Conservation (phyloP, 306 rosid genomes). For the Prunus davidiana region DNA sequence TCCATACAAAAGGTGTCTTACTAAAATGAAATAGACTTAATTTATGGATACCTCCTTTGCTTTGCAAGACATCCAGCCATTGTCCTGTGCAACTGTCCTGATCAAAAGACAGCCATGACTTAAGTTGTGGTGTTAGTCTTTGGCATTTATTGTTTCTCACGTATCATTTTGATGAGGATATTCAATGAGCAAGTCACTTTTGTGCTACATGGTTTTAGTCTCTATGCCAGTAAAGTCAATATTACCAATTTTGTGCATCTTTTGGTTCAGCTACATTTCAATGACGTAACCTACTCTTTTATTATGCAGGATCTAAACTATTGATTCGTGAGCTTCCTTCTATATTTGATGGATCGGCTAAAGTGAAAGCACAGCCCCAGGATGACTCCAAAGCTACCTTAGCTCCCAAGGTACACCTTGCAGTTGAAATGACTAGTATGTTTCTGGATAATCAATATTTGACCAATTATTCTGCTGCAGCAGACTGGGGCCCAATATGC, state of each 20-base stretch:
- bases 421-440: not conserved
- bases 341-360: constrained; percentile 84
- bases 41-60: not conserved
- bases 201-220: not conserved
- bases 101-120: too few relatives aligned
- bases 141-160: not conserved
- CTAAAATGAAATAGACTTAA: not conserved
- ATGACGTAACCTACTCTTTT: constrained; percentile 3
- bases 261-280: constrained; percentile 8
- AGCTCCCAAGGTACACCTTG: constrained; percentile 77
- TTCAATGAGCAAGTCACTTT: constrained; percentile 15
- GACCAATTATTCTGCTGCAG: not conserved
- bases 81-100: too few relatives aligned
- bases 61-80: not conserved
- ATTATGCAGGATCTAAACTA: constrained; percentile 60
- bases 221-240: not conserved
- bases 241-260: not conserved
- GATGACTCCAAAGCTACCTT: constrained; percentile 69
- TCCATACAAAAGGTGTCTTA: not conserved
- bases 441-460: not conserved
- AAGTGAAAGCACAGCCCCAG: constrained; percentile 61
- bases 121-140: not conserved
- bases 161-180: not conserved
- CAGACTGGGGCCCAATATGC: not conserved
- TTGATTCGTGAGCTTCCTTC: constrained; percentile 73